phyloP scores from a whole-genome alignment of 768 basidiomycete species.

The Termitomyces sp. region DNA sequence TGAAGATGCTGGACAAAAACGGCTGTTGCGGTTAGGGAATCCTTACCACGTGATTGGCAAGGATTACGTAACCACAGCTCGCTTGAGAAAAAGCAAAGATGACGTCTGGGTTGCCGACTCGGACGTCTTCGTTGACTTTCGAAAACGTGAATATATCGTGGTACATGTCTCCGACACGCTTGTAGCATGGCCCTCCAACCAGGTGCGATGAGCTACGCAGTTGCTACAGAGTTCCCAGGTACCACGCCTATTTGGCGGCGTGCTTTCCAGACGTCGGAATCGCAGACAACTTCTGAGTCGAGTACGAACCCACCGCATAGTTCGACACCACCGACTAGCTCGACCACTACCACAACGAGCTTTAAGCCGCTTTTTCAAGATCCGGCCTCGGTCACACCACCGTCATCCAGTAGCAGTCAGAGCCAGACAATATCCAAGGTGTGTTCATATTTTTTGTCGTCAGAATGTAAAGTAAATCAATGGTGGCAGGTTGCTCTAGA shows the following conservation, averaged over 20 bases:
- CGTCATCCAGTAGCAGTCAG: not conserved
- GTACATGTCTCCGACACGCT: not conserved
- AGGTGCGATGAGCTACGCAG: not conserved
- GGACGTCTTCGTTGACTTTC: not conserved
- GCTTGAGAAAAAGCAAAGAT: not conserved
- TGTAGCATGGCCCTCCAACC: not conserved
- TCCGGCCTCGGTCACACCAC: conserved; percentile 11
- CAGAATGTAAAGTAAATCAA: not conserved
- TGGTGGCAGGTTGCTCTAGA: conserved; percentile 22
- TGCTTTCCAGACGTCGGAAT: not conserved
- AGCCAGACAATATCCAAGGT: conserved; percentile 21
- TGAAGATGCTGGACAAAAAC: not conserved
- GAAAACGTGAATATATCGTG: not conserved
- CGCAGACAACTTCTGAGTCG: not conserved
- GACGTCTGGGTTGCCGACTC: conserved; percentile 5
- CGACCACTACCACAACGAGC: not conserved
- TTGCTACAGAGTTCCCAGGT: not conserved
- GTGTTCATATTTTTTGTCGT: not conserved
- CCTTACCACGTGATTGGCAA: not conserved
- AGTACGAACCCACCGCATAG: not conserved
- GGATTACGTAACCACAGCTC: not conserved
- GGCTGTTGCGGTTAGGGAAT: not conserved
- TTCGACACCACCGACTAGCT: not conserved
- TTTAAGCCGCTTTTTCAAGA: conserved; percentile 22
- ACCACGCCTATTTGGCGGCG: conserved; percentile 4